Evolutionary conservation across 768 basidiomycete genomes (phyloP), one percentile per base, ranked within the genome.

Genomic region (Clathrus columnatus): DNA sequence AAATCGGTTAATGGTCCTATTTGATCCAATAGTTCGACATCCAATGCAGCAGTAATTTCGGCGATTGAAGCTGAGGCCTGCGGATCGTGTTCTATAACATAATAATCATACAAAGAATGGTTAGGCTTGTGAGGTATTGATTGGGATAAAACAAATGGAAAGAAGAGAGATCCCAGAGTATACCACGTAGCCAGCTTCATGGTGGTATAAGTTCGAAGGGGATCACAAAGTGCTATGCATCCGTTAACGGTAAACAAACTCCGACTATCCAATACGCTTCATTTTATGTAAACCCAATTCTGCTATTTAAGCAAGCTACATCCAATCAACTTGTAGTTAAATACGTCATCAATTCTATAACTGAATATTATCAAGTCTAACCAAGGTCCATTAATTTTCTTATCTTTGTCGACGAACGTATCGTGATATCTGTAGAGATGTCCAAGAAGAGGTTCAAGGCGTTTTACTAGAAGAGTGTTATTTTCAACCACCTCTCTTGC

Each of bases 21-120:
- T 61, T 81, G 86, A 65, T 94, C 91, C 55, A 98, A 85, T 48
- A 96, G 72, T 69, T 97, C 86, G 20, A 91, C 84, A 14, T 83
- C 83, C 10, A 98, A 75, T 0, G 72, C 67, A 6, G 65, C 47
- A 5, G 83, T 77, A 56, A 85, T 75, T 59, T 87, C 82, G 54
- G 70, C 69, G 58, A 88, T 76, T 61, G 82, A 76, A 60, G 78
- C 75, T 58, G 73, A 71, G 7, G 71, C 67, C 5, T 64, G 62
- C 45, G 87, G 80, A 61, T 76, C 69, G 63, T 87, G 81, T 61
- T 84, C 82, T 26, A 91, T 63, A 51, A 85, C 79, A 73, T 94
- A 97, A 73, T 99, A 98, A 62, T 85, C 75, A 68, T 88, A 82
- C 14, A 79, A 77, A 57, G 73, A 64, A 61, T 90, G 84, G 6